Base-by-base conservation (phyloP, 2,329 filamentous ascomycete species). In the Thelonectria rubi region DNA sequence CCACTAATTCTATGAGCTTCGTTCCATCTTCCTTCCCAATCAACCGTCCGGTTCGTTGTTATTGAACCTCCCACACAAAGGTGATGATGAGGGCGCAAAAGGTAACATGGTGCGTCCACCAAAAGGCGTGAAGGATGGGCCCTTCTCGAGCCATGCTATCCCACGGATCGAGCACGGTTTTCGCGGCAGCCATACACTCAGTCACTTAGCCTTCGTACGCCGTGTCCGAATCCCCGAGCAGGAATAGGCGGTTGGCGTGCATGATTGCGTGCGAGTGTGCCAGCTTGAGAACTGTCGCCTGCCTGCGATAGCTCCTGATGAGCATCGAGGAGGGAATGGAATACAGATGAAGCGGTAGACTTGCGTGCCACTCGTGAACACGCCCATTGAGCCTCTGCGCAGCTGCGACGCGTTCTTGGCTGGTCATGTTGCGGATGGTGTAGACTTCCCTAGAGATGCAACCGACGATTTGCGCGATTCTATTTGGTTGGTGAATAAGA, bases 211-310 rank as follows among this genome's bases (percentile, higher is more conserved):
- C 52, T 21, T 66, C 62, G 11, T 56, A 60, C 0, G 54, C 32
- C 2, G 53, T 26, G 1, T 52, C 51, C 1, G 64, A 61, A 7
- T 67, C 74, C 43, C 57, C 77, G 0, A 87, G 75, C 0, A 88
- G 76, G 46, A 87, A 84, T 0, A 83, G 80, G 0, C 86, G 80
- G 48, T 84, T 86, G 7, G 83, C 80, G 17, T 87, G 79, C 68
- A 88, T 84, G 9, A 84, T 76, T 2, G 84, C 83, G 55, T 88
- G 85, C 5, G 79, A 81, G 63, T 86, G 81, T 0, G 84, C 84
- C 0, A 88, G 74, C 40, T 81, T 82, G 10, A 88, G 72, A 1
- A 85, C 84, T 0, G 78, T 82, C 2, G 84, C 80, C 63, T 87
- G 85, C 3, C 77, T 78, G 34, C 73, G 75, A 40, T 83, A 82